These are phyloP conservation scores for Micromonas pusilla DNA, from an alignment of 139 green algal genomes.

Conservation along the genomic window DNA sequence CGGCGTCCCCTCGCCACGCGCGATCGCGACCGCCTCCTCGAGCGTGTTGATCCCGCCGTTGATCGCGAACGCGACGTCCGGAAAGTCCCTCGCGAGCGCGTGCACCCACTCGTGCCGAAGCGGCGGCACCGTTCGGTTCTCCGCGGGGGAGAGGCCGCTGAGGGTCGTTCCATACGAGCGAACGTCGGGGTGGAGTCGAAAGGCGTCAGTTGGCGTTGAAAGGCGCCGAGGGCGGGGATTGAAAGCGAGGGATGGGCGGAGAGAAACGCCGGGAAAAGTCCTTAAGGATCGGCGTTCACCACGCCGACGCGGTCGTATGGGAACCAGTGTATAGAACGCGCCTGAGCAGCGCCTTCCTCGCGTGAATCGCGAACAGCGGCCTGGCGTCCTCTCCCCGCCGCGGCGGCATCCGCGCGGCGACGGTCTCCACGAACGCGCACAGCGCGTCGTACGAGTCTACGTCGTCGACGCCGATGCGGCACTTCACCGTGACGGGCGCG, in stretches of 20 bases:
- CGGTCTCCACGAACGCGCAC: slow-evolving; percentile 9
- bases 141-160: slow-evolving; percentile 21
- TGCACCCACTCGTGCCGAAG: slow-evolving; percentile 34
- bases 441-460: slow-evolving; percentile 37
- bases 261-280: too few relatives aligned
- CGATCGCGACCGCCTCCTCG: neutral
- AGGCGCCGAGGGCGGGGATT: too few relatives aligned
- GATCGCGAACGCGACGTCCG: slow-evolving; percentile 26
- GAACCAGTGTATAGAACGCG: too few relatives aligned
- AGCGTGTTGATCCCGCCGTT: slow-evolving; percentile 32
- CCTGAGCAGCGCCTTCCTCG: slow-evolving; percentile 5
- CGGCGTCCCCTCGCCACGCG: too few relatives aligned
- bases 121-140: slow-evolving; percentile 34
- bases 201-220: too few relatives aligned
- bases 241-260: too few relatives aligned
- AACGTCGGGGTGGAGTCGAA: too few relatives aligned
- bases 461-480: slow-evolving; percentile 48
- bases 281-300: too few relatives aligned
- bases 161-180: too few relatives aligned
- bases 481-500: slow-evolving; percentile 49
- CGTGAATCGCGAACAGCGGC: slow-evolving; percentile 12
- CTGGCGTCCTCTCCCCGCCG: slow-evolving; percentile 1
- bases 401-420: neutral
- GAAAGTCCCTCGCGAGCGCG: slow-evolving; percentile 33
- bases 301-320: too few relatives aligned